Evolutionary conservation across 768 basidiomycete genomes (phyloP), one percentile per base, ranked within the genome.

Genomic region (Pisolithus tinctorius): DNA sequence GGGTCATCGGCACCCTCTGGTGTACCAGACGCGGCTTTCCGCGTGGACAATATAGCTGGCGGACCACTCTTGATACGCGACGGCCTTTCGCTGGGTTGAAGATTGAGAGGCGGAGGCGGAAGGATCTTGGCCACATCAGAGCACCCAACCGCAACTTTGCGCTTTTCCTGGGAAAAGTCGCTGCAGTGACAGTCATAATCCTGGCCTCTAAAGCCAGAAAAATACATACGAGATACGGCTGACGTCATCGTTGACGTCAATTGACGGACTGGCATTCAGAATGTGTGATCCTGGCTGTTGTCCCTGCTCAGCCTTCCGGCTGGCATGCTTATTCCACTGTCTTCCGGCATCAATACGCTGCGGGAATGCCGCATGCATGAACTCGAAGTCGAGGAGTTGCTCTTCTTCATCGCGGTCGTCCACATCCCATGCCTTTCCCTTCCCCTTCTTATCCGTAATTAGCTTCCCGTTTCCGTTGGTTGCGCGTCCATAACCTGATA

Each of bases 181-280:
- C 73, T 76, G 51, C 47, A 46, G 53, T 17, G n/a, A 53, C 37
- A 55, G 17, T 10, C 8, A 50, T 56, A 54, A 63, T 53, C 56
- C 31, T 9, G 17, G 23, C n/a, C 40, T 14, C 46, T 43, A 42
- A 26, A 45, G 40, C 1, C 36, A 48, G 38, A 26, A 50, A 25
- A 38, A 4, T 40, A 67, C 79, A 48, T 56, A 79, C 79, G 78
- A 78, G 36, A 80, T 77, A 39, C 61, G 68, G 49, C 79, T 80
- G 54, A 69, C 51, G 20, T 77, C 72, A 36, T 54, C 65, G 23
- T 55, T 57, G 31, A 45, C 54, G 26, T 61, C 48, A n/a, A 46
- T 39, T n/a, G 53, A 36, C 29, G n/a, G 25, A 23, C 47, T 47
- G 42, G 47, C 11, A 38, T 20, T 17, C 1, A 4, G 13, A 14